A percentile compares a stretch with the other conserved stretches of the same genome.
Evolutionary conservation across 257 asterid genomes (phyloP).

Genomic region (Nyctanthes arbortristis): DNA sequence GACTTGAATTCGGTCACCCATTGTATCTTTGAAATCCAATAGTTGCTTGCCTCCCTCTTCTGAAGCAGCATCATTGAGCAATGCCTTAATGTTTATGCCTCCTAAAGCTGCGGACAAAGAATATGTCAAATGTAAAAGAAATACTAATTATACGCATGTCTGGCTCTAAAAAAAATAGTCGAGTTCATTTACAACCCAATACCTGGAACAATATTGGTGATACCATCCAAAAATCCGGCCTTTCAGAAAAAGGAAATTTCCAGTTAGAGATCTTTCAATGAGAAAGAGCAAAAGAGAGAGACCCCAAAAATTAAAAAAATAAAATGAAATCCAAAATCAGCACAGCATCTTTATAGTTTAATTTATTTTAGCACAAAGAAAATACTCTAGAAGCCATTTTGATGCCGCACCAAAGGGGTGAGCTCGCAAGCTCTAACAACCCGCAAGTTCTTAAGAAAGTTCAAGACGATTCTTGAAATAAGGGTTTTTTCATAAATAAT

Average conservation of each 20-base stretch:
- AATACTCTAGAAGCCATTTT: background rate
- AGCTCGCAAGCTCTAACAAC: too few relatives aligned
- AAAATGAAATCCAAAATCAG: too few relatives aligned
- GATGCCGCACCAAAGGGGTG: too few relatives aligned
- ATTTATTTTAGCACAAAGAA: too few relatives aligned
- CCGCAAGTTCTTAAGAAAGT: too few relatives aligned
- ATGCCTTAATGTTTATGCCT: conserved; percentile 68
- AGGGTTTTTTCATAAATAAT: too few relatives aligned
- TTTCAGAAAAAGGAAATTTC: conserved; percentile 40
- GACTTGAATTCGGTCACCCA: conserved; percentile 89
- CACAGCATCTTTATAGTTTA: too few relatives aligned
- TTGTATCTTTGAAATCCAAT: conserved; percentile 70
- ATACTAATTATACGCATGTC: background rate
- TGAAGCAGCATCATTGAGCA: conserved; percentile 57
- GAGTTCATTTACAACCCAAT: conserved; percentile 15
- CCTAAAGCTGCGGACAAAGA: conserved; percentile 62
- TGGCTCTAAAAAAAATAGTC: background rate
- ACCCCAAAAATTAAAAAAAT: background rate
- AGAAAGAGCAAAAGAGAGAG: background rate
- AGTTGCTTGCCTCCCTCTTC: conserved; percentile 79
- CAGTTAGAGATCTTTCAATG: background rate
- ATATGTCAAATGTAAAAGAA: conserved; percentile 5
- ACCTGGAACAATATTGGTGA: conserved; percentile 85
- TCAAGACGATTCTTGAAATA: too few relatives aligned
- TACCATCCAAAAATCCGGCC: conserved; percentile 93